Evolutionary conservation across 768 basidiomycete genomes (phyloP), one percentile per base, ranked within the genome.

Genomic region (Leccinum rimulosum): DNA sequence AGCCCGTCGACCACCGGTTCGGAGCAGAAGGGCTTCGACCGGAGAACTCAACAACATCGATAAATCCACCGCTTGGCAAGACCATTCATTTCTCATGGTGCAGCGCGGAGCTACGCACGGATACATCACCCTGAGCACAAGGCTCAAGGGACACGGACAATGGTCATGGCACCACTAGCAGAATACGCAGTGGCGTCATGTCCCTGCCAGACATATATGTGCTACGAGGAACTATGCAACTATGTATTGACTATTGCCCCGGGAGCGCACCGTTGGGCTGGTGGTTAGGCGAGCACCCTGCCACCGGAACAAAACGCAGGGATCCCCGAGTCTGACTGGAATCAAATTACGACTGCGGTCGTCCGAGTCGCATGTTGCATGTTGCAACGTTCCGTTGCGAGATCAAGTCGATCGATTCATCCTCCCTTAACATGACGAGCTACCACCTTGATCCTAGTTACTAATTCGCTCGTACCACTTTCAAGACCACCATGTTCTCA

Each of bases 141-240:
- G 57, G 50, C 54, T 6, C 50, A 35, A 50, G 50, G 52, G 48
- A 48, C 33, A 60, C 55, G 14, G 48, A 11, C 48, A 28, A 49
- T 25, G 25, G 48, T 15, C 27, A 49, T 49, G 58, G 52, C 19
- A 60, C 35, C 27, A 49, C 48, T 49, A 17, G 48, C 27, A 57
- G 35, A 68, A 65, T 66, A 68, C 38, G 64, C 62, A 62, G 69
- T 60, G 62, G 69, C 69, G 60, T 66, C 58, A 60, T 60, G 64
- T 43, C 64, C 57, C 67, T 61, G 57, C 17, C 5, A 48, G 47
- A 58, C 50, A 50, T 25, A 52, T 54, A 30, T 35, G 33, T 35
- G 33, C 12, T 50, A 62, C 52, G 25, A 52, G 52, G 57, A 52
- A 57, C 33, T 33, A 25, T 25, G 25, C 25, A 33, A 33, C 33